Base-by-base conservation (phyloP, 768 basidiomycete species). In the Lentinula aciculospora region DNA sequence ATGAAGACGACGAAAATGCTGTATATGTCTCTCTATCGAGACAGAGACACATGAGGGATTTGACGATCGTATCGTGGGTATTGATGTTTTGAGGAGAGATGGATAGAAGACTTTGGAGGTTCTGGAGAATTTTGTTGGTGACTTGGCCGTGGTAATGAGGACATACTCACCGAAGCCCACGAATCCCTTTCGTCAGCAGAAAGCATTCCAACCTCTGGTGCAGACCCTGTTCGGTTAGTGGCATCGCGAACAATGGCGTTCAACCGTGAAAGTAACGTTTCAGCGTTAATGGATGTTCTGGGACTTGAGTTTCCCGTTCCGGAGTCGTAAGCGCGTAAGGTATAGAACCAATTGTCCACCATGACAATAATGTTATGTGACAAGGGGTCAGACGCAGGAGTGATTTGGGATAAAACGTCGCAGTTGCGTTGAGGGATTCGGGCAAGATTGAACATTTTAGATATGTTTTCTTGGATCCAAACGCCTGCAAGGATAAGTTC, bases 121-220 rank as follows among this genome's bases (percentile, higher is more conserved):
- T 94, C 93, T 93, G 64, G 0, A 23, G 23, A 34, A 53, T n/a
- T 19, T 10, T 36, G 25, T 17, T 10, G 32, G 49, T 32, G 2
- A 21, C 31, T 23, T 4, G 12, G 7, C 25, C 31, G 21, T 17
- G 32, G 5, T 15, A 56, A 53, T 37, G 31, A 36, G 29, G 42
- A 39, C 32, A n/a, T 12, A 63, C 81, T 58, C 69, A 93, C 92
- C 66, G 80, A 72, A 10, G 88, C 80, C 95, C 95, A 97, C 10
- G 68, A 73, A 69, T 96, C 91, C 60, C 95, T 78, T 25, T 87
- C 79, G 66, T 95, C 92, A 3, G 88, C 85, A 23, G 85, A 91
- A 45, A 97, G 74, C 0, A 85, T 76, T 7, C 90, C 86, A 4
- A 97, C 75, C 27, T 81, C 78, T 3, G 83, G 68, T 0, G 88